These are phyloP conservation scores for Themeda triandra DNA, from an alignment of 176 grass and related monocot species.

Conservation along the genomic window DNA sequence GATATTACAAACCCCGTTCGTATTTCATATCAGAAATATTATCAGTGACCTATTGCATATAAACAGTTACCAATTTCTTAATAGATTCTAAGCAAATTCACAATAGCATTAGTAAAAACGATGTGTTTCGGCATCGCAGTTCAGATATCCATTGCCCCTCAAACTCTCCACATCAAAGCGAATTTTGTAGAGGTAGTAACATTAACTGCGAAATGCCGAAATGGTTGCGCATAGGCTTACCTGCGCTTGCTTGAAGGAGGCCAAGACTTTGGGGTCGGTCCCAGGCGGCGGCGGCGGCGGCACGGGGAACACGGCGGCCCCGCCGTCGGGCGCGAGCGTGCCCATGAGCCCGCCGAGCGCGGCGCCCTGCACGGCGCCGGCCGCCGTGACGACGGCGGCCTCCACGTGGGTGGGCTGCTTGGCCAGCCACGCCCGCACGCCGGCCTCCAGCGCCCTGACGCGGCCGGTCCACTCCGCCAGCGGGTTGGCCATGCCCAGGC, in stretches of 20 bases:
- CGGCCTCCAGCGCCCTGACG: slow-evolving; percentile 54
- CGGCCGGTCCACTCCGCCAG: slow-evolving; percentile 52
- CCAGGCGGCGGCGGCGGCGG: slow-evolving; percentile 35
- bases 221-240: not conserved
- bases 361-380: slow-evolving; percentile 69
- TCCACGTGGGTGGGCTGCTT: slow-evolving; percentile 72
- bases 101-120: not conserved
- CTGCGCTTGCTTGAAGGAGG: slow-evolving; percentile 79
- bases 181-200: not conserved
- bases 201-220: not conserved
- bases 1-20: not conserved
- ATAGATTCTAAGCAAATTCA: not conserved
- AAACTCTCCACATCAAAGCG: not conserved
- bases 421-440: slow-evolving; percentile 69
- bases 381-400: slow-evolving; percentile 63
- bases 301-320: slow-evolving; percentile 28
- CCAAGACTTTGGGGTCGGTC: slow-evolving; percentile 56
- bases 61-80: not conserved
- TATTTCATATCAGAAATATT: not conserved
- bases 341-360: slow-evolving; percentile 83
- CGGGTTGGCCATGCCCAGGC: slow-evolving; percentile 41
- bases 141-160: not conserved
- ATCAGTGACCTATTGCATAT: not conserved
- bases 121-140: not conserved
- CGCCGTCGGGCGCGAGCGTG: slow-evolving; percentile 52